Evolutionary conservation across 257 asterid species (phyloP), one percentile per base, ranked within the genome.

Genomic region (Capsicum rhomboideum): DNA sequence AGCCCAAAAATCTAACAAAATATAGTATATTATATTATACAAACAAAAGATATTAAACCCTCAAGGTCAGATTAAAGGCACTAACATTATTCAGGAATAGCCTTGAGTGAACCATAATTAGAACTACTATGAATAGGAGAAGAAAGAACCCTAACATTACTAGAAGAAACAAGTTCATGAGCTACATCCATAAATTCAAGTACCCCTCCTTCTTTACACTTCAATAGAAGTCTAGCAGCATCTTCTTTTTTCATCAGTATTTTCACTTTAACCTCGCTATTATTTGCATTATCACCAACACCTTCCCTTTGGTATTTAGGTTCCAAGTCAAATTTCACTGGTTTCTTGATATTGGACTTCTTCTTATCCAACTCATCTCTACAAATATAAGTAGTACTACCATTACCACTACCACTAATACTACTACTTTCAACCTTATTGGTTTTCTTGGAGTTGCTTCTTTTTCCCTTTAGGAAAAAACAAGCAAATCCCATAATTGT

Each of bases 211-310:
- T 84, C 86, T 28, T 54, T 85, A 71, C 87, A 85, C 68, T 84
- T 89, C 34, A 88, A 75, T 1, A 89, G 61, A 14, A 89, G 49
- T n/a, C 84, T 80, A 10, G 50, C 82, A 34, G 87, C 90, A 72
- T 89, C 91, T 84, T 81, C 82, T 34, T 83, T 89, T 10, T 49
- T 89, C 86, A 89, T 83, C 82, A 83, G 23, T 14, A 89, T 53
- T 83, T 86, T 89, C 40, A 89, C 79, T 81, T 10, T 83, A 4
- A 54, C 17, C 1, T 59, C 20, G 4, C 23, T 26, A 28, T 14
- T 42, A 18, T 34, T 59, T 12, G 12, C 63, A 8, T 20, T 14
- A 21, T 20, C 52, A n/a, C 7, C 52, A 37, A 4, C 63, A 54
- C 26, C 58, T 8, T 16, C 20, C n/a, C 34, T 4, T 11, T 21